A percentile compares a stretch with the other conserved stretches of the same genome.
These are phyloP conservation scores for Triangularia verruculosa DNA, from an alignment of 2,329 filamentous ascomycete species.

Conservation along the genomic window DNA sequence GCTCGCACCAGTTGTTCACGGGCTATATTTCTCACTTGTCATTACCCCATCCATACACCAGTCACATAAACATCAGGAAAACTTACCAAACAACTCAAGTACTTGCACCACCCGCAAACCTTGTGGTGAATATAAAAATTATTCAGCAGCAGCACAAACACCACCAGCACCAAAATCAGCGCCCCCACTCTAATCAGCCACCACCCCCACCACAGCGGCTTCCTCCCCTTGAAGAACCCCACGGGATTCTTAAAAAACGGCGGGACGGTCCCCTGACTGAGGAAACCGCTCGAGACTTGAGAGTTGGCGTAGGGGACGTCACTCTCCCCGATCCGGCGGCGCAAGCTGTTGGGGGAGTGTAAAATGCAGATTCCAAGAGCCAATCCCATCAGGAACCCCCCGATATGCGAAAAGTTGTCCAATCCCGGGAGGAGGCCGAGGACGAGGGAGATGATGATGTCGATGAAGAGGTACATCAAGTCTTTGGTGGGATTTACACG, in stretches of 20 bases:
- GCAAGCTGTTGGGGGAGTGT: slow-evolving; percentile 79
- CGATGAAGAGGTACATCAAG: slow-evolving; percentile 80
- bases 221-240: slow-evolving; percentile 87
- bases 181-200: slow-evolving; percentile 81
- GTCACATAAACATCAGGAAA: slow-evolving; percentile 16
- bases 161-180: slow-evolving; percentile 75
- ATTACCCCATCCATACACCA: neutral
- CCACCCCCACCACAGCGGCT: slow-evolving; percentile 96
- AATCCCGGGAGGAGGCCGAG: slow-evolving; percentile 86
- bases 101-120: slow-evolving; percentile 89
- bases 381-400: slow-evolving; percentile 90
- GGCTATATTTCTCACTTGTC: neutral
- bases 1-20: slow-evolving; percentile 6
- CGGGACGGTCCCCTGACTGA: slow-evolving; percentile 45
- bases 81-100: slow-evolving; percentile 87
- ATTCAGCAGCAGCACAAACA: slow-evolving; percentile 81
- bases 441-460: slow-evolving; percentile 86
- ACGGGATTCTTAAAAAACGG: slow-evolving; percentile 60
- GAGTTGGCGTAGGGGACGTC: slow-evolving; percentile 64
- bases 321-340: slow-evolving; percentile 65
- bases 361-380: slow-evolving; percentile 82
- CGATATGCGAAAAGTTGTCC: slow-evolving; percentile 97
- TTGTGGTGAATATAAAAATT: slow-evolving; percentile 84
- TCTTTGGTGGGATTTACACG: slow-evolving; percentile 75
- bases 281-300: slow-evolving; percentile 55